Evolutionary conservation across 306 rosid species (phyloP).

Genomic region (Prunus mongolica): DNA sequence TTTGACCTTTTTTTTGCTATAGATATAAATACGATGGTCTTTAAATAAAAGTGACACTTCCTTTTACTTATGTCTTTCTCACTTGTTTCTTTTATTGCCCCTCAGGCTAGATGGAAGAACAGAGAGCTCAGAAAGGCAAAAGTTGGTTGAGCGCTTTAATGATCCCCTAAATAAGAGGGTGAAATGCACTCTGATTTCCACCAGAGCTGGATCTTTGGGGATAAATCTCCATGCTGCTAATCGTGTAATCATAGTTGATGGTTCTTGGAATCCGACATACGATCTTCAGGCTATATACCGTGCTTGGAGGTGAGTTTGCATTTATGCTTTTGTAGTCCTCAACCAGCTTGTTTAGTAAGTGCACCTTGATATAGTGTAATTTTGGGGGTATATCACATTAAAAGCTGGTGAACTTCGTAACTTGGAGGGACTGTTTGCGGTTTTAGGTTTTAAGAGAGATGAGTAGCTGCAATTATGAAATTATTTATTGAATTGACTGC

Average conservation of each 20-base stretch:
- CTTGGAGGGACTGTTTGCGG: neutral
- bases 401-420: neutral
- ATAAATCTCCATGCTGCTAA: constrained; percentile 97
- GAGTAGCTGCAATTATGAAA: neutral
- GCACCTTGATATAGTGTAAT: neutral
- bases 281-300: constrained; percentile 99
- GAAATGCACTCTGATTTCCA: constrained; percentile 86
- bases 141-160: constrained; percentile 84
- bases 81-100: constrained; percentile 12
- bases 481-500: too few species aligned
- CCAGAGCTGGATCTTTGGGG: constrained; percentile 95
- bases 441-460: neutral
- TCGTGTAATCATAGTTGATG: constrained; percentile 94
- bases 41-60: too few species aligned
- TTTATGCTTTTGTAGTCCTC: neutral
- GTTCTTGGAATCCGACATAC: constrained; percentile 98
- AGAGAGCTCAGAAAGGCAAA: constrained; percentile 93
- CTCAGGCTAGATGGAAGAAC: constrained; percentile 96
- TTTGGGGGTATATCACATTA: neutral
- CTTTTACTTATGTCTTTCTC: neutral
- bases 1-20: neutral
- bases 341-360: neutral
- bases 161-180: constrained; percentile 82
- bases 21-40: neutral
- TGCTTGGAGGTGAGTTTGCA: constrained; percentile 76